Evolutionary conservation across 805 yeast genomes (phyloP), one percentile per base, ranked within the genome.

Genomic region (Lachancea sp.): DNA sequence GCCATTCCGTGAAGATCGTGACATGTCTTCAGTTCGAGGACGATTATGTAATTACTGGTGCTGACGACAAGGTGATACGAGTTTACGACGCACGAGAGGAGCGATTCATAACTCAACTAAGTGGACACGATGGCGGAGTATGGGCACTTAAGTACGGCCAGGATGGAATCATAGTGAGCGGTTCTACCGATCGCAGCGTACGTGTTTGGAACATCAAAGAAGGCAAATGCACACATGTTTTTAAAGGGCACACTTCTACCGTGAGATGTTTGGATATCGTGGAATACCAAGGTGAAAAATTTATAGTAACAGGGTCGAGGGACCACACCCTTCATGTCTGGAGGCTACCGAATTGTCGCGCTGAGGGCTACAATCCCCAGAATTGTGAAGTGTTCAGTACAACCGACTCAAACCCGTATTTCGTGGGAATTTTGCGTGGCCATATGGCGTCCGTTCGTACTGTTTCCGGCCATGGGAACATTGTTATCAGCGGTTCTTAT

Each of bases 51-150:
- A 83, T 90, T 43, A 88, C 96, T 2, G 96, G 96, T 22, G 88
- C 95, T 1, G 97, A 89, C 53, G 96, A 87, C 49, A 77, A 76
- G 46, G 74, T 77, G 57, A 85, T 92, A 46, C 80, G 85, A 47
- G 79, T 92, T 7, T 87, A 85, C 61, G 81, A 82, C 48, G 78
- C 96, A 1, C 67, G 70, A 22, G 77, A 83, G 1, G 97, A 97
- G 4, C 65, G 67, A 30, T 68, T 81, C 38, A 54, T 79, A 7
- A 68, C 73, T 30, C 78, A 78, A 5, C 69, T 92, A 32, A 69
- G 72, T 31, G 97, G 96, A 6, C 98, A 92, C 57, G 95, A 83
- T 40, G 98, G 98, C 33, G 98, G 98, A 29, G 98, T 92, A 4
- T 92, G 98, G 98, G 97, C 98, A 1, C 71, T 92, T 58, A 87